Base-by-base conservation (phyloP, 2,329 filamentous ascomycete species). In the Domatiomyces globalis region DNA sequence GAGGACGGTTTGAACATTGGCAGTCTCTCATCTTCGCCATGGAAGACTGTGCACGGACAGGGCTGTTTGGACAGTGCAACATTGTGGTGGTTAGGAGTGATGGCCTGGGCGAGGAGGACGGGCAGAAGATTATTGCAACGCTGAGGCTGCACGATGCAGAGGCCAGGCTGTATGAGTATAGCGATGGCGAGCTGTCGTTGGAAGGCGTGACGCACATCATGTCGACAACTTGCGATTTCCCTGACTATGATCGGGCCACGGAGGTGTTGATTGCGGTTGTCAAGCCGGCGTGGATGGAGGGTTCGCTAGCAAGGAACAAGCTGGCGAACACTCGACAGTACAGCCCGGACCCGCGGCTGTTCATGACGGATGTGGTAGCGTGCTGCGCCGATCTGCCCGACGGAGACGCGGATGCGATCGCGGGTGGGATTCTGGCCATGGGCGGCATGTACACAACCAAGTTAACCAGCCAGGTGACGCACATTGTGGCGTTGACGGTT, bases 341-440 rank as follows among this genome's bases (percentile, higher is more conserved):
- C 66, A 95, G 84, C 45, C 92, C 92, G 1, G 92, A 98, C 62
- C 89, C 90, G 1, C 79, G 84, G 53, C 80, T 95, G 64, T 92
- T 95, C 65, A 86, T 98, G 68, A 85, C 85, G 49, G 83, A 87
- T 59, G 84, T 96, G 43, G 78, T 85, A 25, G 75, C 95, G 17
- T 84, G 83, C 29, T 94, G 86, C 63, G 87, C 83, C 46, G 85
- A 92, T 61, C 79, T 98, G 46, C 92, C 92, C 0, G 73, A 80
- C 36, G 84, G 81, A 36, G 92, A 98, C 67, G 86, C 88, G 65
- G 90, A 96, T 69, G 86, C 88, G 9, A 95, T 98, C 51, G 80
- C 86, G 42, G 92, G 89, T 9, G 90, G 87, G 1, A 86, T 90
- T 1, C 71, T 95, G 62, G 90, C 92, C 0, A 81, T 95, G 69